These are phyloP conservation scores for Fusarium sp. DNA, from an alignment of 2,329 filamentous ascomycete species.

Conservation along the genomic window DNA sequence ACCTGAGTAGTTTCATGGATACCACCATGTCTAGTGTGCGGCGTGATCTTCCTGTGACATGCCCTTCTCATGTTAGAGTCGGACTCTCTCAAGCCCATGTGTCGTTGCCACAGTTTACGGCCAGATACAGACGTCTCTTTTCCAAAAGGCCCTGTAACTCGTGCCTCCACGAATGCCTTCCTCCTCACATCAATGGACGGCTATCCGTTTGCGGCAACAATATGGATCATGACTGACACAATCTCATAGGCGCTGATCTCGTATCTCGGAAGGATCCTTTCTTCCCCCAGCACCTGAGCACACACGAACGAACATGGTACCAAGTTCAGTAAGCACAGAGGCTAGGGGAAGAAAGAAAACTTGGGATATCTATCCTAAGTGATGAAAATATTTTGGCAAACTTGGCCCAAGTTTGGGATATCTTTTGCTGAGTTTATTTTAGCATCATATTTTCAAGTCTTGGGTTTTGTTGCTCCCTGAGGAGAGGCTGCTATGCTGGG, in stretches of 20 bases:
- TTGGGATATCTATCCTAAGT: too few relatives aligned
- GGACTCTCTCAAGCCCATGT: not conserved
- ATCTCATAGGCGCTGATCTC: not conserved
- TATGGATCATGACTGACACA: not conserved
- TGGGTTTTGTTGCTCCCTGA: too few relatives aligned
- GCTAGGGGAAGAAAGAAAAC: too few relatives aligned
- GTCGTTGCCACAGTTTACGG: not conserved
- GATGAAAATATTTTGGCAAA: too few relatives aligned
- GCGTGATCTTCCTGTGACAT: not conserved
- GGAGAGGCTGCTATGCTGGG: not conserved
- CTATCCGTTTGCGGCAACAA: not conserved
- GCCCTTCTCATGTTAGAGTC: not conserved
- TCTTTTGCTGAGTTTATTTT: too few relatives aligned
- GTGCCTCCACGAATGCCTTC: constrained; percentile 4
- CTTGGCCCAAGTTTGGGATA: too few relatives aligned
- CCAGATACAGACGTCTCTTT: constrained; percentile 1
- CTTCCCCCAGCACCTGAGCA: not conserved
- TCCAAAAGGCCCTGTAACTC: constrained; percentile 7
- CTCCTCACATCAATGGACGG: not conserved
- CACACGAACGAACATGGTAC: constrained; percentile 10
- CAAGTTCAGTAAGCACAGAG: not conserved
- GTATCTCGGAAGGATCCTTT: constrained; percentile 5
- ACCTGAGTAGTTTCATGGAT: not conserved
- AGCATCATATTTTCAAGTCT: too few relatives aligned
- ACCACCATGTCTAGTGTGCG: constrained; percentile 8